Conservation (phyloP, 78 protist species). For the Salpingoeca rosetta region DNA sequence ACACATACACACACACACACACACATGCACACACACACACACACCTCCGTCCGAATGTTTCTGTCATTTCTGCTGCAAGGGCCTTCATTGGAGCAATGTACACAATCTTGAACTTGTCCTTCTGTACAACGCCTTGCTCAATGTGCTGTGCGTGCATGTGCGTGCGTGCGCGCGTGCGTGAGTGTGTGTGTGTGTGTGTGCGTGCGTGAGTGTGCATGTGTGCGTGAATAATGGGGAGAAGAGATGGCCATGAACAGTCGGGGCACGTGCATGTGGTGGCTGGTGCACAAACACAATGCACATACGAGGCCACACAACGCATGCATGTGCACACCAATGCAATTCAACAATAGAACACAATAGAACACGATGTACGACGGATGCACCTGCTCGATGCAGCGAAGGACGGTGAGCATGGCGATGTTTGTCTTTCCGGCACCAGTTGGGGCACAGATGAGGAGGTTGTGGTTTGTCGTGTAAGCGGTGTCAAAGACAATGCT, state of each 20-base stretch:
- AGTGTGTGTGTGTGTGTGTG: too few relatives aligned
- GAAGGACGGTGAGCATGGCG: conserved; percentile 54
- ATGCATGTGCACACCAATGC: too few relatives aligned
- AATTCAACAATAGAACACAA: too few relatives aligned
- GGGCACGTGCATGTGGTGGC: too few relatives aligned
- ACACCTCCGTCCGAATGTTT: conserved; percentile 54
- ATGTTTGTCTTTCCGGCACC: conserved; percentile 82
- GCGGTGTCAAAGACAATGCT: conserved; percentile 62
- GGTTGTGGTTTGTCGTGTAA: conserved; percentile 74
- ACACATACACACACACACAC: too few relatives aligned
- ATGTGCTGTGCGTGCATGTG: conserved; percentile 8
- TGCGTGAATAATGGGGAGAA: too few relatives aligned
- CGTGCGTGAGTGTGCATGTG: too few relatives aligned
- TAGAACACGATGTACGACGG: too few relatives aligned
- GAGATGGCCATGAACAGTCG: background rate
- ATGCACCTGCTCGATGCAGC: conserved; percentile 41
- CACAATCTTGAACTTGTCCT: conserved; percentile 86
- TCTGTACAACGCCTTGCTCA: conserved; percentile 10
- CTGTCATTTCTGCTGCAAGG: conserved; percentile 87
- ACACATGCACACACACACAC: too few relatives aligned
- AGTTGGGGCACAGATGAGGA: conserved; percentile 96
- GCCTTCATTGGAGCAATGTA: conserved; percentile 99
- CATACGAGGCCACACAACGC: too few relatives aligned
- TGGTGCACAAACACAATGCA: too few relatives aligned
- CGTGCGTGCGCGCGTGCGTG: too few relatives aligned